A percentile compares a stretch with the other conserved stretches of the same genome.
Evolutionary conservation across 805 yeast species (phyloP).

Genomic region (Candida boleticola): DNA sequence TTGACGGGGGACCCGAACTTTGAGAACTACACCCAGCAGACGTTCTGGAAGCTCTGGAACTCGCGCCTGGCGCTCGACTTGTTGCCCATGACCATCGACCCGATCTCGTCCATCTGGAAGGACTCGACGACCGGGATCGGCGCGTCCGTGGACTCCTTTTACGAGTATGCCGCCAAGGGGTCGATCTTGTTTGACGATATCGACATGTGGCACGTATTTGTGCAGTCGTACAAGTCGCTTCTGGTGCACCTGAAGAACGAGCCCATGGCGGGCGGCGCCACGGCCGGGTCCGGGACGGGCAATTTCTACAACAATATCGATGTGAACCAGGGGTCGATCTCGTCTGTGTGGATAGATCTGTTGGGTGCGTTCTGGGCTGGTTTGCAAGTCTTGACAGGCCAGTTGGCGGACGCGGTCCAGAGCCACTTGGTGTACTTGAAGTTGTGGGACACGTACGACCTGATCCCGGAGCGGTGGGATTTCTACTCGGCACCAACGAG

Average conservation of each 20-base stretch:
- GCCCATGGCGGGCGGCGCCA: constrained; percentile 13
- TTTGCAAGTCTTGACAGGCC: constrained; percentile 74
- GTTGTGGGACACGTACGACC: constrained; percentile 76
- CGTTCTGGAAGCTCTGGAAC: constrained; percentile 72
- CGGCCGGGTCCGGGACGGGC: constrained; percentile 12
- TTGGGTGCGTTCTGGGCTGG: constrained; percentile 90
- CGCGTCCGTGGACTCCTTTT: constrained; percentile 88
- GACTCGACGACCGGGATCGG: constrained; percentile 76
- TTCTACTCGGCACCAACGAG: constrained; percentile 3
- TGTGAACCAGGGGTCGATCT: constrained; percentile 46
- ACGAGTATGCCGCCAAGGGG: constrained; percentile 81
- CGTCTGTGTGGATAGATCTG: constrained; percentile 77
- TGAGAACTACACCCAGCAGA: constrained; percentile 56
- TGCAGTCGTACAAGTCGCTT: constrained; percentile 56
- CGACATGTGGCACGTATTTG: constrained; percentile 53
- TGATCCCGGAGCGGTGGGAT: constrained; percentile 91
- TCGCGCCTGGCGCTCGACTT: constrained; percentile 59
- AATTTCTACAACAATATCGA: constrained; percentile 60
- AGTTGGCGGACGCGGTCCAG: constrained; percentile 59
- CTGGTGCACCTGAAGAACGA: constrained; percentile 29
- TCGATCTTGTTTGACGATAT: constrained; percentile 68
- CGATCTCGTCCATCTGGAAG: constrained; percentile 52
- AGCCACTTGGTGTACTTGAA: constrained; percentile 65
- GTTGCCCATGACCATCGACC: constrained; percentile 76
- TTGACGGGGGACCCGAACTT: constrained; percentile 74